Percentiles rank a stretch among this genome's conserved stretches.
Evolutionary conservation across 768 basidiomycete species (phyloP).

Genomic region (Sarcodon sp.): DNA sequence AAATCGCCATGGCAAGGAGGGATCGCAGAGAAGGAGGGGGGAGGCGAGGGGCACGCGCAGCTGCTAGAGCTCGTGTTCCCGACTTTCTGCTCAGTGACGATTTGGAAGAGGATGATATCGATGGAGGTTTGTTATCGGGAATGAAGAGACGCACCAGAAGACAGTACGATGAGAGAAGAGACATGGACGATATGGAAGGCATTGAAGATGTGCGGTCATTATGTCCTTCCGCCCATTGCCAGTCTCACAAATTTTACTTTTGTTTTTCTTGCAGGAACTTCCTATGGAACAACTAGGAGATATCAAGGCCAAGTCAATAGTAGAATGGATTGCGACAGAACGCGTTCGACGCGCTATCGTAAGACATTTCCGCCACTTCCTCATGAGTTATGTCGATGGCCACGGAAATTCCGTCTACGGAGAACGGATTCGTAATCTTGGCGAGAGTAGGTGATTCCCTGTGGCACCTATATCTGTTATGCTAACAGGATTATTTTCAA

Average conservation of each 20-base stretch:
- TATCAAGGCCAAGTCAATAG: slow-evolving; percentile 94
- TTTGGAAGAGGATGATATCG: slow-evolving; percentile 55
- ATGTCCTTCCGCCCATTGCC: neutral
- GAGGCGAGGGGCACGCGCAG: slow-evolving; percentile 58
- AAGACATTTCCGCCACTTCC: slow-evolving; percentile 87
- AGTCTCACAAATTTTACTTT: slow-evolving; percentile 7
- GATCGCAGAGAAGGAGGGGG: slow-evolving; percentile 66
- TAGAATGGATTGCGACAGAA: slow-evolving; percentile 94
- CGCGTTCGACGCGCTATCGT: slow-evolving; percentile 84
- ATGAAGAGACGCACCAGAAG: slow-evolving; percentile 77
- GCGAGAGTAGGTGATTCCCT: slow-evolving; percentile 60
- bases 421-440: slow-evolving; percentile 82
- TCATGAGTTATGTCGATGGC: slow-evolving; percentile 94
- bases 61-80: slow-evolving; percentile 70
- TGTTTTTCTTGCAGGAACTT: slow-evolving; percentile 49
- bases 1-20: slow-evolving; percentile 77
- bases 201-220: slow-evolving; percentile 61
- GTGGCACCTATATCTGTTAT: neutral
- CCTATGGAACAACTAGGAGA: slow-evolving; percentile 94
- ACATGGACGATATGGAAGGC: slow-evolving; percentile 85
- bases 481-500: slow-evolving; percentile 17
- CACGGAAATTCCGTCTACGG: slow-evolving; percentile 89
- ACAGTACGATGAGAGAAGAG: slow-evolving; percentile 88
- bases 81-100: slow-evolving; percentile 74
- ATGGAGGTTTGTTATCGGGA: slow-evolving; percentile 50